Evolutionary conservation across 2,329 filamentous ascomycete genomes (phyloP), one percentile per base, ranked within the genome.

Genomic region (Colletotrichum musicola): DNA sequence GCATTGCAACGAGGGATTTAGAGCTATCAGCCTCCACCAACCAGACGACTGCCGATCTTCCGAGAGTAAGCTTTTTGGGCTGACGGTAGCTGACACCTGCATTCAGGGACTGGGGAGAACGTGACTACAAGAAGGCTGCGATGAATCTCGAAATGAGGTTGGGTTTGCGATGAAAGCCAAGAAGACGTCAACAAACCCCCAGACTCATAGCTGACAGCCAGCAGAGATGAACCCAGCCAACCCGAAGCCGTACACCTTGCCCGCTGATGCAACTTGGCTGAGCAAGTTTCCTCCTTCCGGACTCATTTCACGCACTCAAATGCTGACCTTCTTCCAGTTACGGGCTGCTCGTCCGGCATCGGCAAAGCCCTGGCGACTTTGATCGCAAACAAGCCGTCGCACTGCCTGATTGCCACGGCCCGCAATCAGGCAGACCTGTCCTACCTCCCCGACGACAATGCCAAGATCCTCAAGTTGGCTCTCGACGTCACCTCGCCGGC

Each of bases 311-410:
- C 4, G 6, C 10, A 12, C 10, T 18, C 47, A 50, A 12, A 22
- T 46, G 64, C 62, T 73, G 68, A 76, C 46, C 18, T 42, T 49
- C 46, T 25, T 7, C 16, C 13, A 85, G 82, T 85, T 20, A 85
- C 84, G 42, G 84, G 85, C 16, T 85, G 82, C 71, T 86, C 85
- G 0, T 81, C 79, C 0, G 84, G 85, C 13, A 83, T 86, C 7
- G 84, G 84, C 49, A 75, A 75, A 38, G 77, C 76, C 1, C 73
- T 86, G 20, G 80, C 81, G 13, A 73, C 72, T 20, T 74, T 79
- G 20, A 72, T 85, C 47, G 77, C 80, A 12, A 76, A 71, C 63
- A 78, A 82, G 46, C 60, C 53, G 3, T 75, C 79, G 1, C 77
- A 83, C 30, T 80, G 81, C 53, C 72, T 86, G 2, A 78, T 86